Evolutionary conservation across 768 basidiomycete species (phyloP).

Genomic region (Kwoniella dendrophila): DNA sequence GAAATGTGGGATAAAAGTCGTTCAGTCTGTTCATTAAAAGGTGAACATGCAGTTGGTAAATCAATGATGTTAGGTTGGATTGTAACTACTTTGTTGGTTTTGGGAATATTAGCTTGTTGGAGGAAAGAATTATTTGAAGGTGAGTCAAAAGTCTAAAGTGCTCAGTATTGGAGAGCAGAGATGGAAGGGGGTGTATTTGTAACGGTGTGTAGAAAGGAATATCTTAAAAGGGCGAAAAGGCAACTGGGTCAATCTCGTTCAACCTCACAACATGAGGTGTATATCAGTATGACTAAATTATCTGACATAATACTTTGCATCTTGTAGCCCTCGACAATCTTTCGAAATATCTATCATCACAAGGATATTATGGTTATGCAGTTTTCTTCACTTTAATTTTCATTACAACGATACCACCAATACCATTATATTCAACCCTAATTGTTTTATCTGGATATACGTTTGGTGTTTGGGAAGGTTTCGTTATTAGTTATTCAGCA

Average conservation of each 20-base stretch:
- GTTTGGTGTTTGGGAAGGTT: slow-evolving; percentile 78
- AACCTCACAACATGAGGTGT: too few species aligned
- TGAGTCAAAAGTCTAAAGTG: slow-evolving; percentile 59
- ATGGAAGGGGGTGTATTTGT: too few species aligned
- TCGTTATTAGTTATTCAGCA: slow-evolving; percentile 81
- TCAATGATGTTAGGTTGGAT: slow-evolving; percentile 61
- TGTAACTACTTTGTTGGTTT: slow-evolving; percentile 73
- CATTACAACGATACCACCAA: slow-evolving; percentile 61
- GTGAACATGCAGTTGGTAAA: slow-evolving; percentile 36
- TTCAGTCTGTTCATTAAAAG: slow-evolving; percentile 11
- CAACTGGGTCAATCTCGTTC: too few species aligned
- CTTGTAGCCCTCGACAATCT: slow-evolving; percentile 74
- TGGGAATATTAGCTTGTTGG: slow-evolving; percentile 81
- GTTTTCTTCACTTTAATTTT: slow-evolving; percentile 65
- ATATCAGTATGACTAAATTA: too few species aligned
- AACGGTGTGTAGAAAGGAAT: too few species aligned
- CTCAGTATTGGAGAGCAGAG: too few species aligned
- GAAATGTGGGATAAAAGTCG: slow-evolving; percentile 6
- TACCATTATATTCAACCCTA: slow-evolving; percentile 90
- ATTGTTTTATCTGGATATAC: slow-evolving; percentile 91
- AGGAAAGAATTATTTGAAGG: slow-evolving; percentile 78
- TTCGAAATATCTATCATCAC: slow-evolving; percentile 73
- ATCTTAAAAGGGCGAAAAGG: too few species aligned
- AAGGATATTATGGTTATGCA: slow-evolving; percentile 72
- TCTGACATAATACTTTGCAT: neutral